These are phyloP conservation scores for Solanum appendiculatum DNA, from an alignment of 257 asterid genomes.

Conservation along the genomic window DNA sequence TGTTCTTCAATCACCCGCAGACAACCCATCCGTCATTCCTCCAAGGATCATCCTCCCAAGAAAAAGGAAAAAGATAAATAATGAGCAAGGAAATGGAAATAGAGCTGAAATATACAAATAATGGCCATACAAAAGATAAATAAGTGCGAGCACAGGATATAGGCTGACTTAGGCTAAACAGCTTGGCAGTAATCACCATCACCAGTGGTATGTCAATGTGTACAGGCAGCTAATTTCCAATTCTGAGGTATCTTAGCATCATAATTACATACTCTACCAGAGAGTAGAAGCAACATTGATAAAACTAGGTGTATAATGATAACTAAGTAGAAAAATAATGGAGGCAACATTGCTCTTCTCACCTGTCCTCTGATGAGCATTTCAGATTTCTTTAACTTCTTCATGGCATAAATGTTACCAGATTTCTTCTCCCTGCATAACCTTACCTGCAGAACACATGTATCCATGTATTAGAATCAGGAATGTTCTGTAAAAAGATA, in stretches of 20 bases:
- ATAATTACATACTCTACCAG: background rate
- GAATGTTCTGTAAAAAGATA: background rate
- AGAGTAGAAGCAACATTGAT: background rate
- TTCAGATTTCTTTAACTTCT: constrained; percentile 95
- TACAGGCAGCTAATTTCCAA: background rate
- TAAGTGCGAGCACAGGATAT: background rate
- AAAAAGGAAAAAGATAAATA: background rate
- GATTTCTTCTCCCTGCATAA: constrained; percentile 90
- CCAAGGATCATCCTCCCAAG: background rate
- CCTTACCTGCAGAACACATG: constrained; percentile 52
- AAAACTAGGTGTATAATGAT: background rate
- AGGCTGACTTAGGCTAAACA: background rate
- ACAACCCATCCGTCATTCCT: background rate
- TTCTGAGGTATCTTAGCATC: background rate
- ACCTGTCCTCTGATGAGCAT: constrained; percentile 99
- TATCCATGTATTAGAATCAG: background rate
- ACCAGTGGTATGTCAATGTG: background rate
- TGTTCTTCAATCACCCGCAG: background rate
- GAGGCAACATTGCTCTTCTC: background rate
- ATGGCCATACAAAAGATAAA: background rate
- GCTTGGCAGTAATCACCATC: background rate
- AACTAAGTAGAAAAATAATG: background rate
- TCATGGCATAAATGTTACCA: constrained; percentile 96
- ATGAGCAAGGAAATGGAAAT: background rate
- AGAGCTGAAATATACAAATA: background rate